Conservation (phyloP, 2,329 filamentous ascomycete genomes). For the Colletotrichum godetiae region DNA sequence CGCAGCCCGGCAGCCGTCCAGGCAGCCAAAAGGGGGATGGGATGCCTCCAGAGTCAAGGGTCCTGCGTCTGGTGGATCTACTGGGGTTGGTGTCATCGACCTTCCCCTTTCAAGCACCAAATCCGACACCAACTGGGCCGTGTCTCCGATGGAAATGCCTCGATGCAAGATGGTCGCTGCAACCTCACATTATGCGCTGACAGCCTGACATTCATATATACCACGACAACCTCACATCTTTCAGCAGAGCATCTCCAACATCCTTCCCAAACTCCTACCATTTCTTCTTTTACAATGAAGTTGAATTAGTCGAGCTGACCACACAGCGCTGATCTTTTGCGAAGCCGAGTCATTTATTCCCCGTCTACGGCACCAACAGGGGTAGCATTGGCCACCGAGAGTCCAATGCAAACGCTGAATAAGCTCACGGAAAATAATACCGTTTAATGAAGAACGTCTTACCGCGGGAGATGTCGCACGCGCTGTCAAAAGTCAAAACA, state of each 20-base stretch:
- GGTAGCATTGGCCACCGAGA: neutral
- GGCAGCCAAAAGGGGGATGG: neutral
- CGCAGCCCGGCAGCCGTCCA: neutral
- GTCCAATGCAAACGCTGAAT: slow-evolving; percentile 3
- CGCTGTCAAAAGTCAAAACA: neutral
- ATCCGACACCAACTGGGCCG: neutral
- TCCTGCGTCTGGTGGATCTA: neutral
- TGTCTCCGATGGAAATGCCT: neutral
- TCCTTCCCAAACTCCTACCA: no score
- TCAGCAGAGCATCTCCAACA: neutral
- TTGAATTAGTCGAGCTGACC: neutral
- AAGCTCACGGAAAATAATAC: slow-evolving; percentile 3
- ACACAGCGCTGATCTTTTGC: neutral
- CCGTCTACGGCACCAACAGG: neutral
- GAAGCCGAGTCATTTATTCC: neutral
- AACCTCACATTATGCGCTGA: neutral
- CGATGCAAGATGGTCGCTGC: neutral
- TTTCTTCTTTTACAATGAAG: neutral
- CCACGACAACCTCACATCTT: neutral
- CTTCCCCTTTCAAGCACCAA: neutral
- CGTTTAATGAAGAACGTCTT: neutral
- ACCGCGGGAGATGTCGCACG: neutral
- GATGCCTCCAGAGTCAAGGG: neutral
- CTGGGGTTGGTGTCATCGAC: neutral
- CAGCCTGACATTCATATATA: neutral